Evolutionary conservation across 441 rosid species (phyloP).

Genomic region (Mallotus japonicus): DNA sequence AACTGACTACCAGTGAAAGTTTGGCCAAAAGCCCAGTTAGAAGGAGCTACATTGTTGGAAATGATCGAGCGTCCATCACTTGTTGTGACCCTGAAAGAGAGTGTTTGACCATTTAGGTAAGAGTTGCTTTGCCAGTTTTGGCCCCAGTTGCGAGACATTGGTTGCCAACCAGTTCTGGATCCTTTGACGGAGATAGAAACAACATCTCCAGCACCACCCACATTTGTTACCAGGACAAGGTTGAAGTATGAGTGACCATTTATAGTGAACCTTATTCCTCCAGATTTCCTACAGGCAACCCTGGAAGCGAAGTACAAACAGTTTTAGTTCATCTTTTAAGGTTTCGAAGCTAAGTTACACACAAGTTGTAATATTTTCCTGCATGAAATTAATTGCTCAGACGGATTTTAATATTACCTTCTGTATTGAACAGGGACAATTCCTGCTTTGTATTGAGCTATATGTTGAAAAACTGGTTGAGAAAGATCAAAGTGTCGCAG

Average conservation of each 20-base stretch:
- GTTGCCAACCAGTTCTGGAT: slow-evolving; percentile 39
- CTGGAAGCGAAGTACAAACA: slow-evolving; percentile 20
- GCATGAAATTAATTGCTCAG: no score
- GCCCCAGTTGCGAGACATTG: slow-evolving; percentile 56
- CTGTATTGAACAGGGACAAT: slow-evolving; percentile 48
- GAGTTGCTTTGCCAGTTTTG: slow-evolving; percentile 58
- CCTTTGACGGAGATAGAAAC: slow-evolving; percentile 39
- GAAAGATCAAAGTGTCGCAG: slow-evolving; percentile 46
- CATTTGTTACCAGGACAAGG: slow-evolving; percentile 47
- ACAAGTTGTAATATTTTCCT: no score
- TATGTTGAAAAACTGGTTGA: slow-evolving; percentile 45
- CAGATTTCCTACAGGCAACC: slow-evolving; percentile 38
- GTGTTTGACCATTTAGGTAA: slow-evolving; percentile 44
- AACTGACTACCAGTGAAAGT: slow-evolving; percentile 43
- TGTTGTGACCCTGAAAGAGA: slow-evolving; percentile 47
- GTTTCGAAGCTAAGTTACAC: no score
- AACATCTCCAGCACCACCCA: slow-evolving; percentile 58
- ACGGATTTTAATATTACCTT: slow-evolving; percentile 22
- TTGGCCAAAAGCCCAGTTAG: slow-evolving; percentile 49
- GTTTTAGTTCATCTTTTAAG: background rate
- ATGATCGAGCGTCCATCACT: slow-evolving; percentile 35
- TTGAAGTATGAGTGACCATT: slow-evolving; percentile 53
- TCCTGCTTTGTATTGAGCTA: slow-evolving; percentile 49
- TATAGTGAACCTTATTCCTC: slow-evolving; percentile 48
- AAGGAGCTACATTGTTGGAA: slow-evolving; percentile 43